These are phyloP conservation scores for Murraya koenigii DNA, from an alignment of 345 rosid species.

Conservation along the genomic window DNA sequence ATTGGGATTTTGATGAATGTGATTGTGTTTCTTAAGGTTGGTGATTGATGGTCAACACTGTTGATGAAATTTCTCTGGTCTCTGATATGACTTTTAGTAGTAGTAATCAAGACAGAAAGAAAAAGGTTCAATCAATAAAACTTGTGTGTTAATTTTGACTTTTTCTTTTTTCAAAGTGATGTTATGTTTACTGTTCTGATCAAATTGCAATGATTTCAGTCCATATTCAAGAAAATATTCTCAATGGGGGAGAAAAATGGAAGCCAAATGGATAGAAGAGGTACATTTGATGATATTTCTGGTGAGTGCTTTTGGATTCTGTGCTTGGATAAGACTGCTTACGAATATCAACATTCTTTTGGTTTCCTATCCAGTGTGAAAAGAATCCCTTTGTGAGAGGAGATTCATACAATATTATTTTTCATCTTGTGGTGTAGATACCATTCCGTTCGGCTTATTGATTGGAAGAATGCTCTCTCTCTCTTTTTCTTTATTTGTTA, in stretches of 20 bases:
- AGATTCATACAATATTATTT: not conserved
- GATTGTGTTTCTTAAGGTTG: conserved; percentile 6
- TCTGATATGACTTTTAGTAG: conserved; percentile 21
- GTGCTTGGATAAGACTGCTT: not conserved
- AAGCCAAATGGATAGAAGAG: conserved; percentile 20
- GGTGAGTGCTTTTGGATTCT: conserved; percentile 25
- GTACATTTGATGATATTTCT: conserved; percentile 16
- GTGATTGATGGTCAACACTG: not conserved
- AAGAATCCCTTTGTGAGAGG: not conserved
- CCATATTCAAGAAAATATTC: conserved; percentile 37
- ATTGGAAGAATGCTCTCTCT: not conserved
- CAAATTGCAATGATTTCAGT: conserved; percentile 23
- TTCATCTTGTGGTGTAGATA: not conserved
- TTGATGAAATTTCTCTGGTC: conserved; percentile 19
- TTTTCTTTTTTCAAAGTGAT: not conserved
- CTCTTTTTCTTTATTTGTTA: not conserved
- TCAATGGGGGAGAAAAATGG: conserved; percentile 29
- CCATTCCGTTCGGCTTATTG: conserved; percentile 7
- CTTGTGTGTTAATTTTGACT: not conserved
- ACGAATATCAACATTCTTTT: not conserved
- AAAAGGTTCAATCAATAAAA: conserved; percentile 26
- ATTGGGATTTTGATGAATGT: not conserved
- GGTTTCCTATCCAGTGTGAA: not conserved
- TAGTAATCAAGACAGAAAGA: conserved; percentile 34
- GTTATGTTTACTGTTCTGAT: not conserved